Conservation (phyloP, 495 filamentous ascomycete genomes). For the Lasiosphaeria ovina region DNA sequence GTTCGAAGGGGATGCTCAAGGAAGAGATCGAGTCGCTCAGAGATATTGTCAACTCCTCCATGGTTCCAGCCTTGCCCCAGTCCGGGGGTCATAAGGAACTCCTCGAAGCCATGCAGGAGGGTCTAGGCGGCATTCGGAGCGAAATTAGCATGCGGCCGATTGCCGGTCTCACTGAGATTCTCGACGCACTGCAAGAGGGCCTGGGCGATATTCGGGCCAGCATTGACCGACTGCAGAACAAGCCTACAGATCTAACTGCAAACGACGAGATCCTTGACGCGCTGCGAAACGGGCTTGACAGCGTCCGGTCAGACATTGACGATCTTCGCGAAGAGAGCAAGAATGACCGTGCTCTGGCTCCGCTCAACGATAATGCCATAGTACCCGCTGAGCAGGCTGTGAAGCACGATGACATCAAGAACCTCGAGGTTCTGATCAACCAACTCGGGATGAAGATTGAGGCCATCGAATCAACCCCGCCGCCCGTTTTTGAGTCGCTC, state of each 20-base stretch:
- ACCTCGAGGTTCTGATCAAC: conserved; percentile 75
- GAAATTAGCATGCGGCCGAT: conserved; percentile 57
- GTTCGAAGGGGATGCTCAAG: conserved; percentile 65
- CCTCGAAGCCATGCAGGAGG: conserved; percentile 67
- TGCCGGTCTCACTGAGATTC: conserved; percentile 66
- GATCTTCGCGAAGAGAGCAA: conserved; percentile 57
- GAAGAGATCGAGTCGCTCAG: conserved; percentile 77
- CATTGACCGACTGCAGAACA: conserved; percentile 73
- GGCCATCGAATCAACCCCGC: conserved; percentile 63
- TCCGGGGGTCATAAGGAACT: conserved; percentile 54
- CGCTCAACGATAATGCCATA: conserved; percentile 37
- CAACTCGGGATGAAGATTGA: conserved; percentile 83
- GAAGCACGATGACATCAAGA: conserved; percentile 72
- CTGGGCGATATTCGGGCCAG: conserved; percentile 69
- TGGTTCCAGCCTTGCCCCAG: conserved; percentile 57
- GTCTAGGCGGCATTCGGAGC: conserved; percentile 63
- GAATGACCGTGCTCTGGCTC: conserved; percentile 50
- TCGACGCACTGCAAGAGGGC: conserved; percentile 81
- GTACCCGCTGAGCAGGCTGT: conserved; percentile 43
- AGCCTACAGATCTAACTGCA: conserved; percentile 74
- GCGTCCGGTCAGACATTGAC: conserved; percentile 73
- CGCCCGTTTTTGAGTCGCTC: conserved; percentile 35
- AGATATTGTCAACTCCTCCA: conserved; percentile 64
- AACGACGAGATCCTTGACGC: conserved; percentile 85
- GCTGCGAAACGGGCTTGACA: conserved; percentile 72